Percentiles rank a stretch among this genome's conserved stretches.
These are phyloP conservation scores for Hypoxylon crocopeplum DNA, from an alignment of 495 filamentous ascomycete genomes.

Conservation along the genomic window DNA sequence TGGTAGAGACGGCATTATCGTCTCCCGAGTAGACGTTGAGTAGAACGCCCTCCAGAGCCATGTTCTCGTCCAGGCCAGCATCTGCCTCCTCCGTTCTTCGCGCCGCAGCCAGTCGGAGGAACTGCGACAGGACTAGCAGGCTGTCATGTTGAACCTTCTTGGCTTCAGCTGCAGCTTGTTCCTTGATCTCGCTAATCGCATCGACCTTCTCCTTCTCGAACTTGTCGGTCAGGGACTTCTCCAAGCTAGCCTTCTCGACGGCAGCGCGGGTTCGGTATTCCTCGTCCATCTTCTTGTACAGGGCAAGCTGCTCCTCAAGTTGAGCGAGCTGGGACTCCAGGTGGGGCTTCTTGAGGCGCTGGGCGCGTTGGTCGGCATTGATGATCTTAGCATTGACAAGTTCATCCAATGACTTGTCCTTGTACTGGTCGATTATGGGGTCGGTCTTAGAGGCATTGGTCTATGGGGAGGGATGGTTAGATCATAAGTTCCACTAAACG, in stretches of 20 bases:
- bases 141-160: constrained; percentile 59
- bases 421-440: constrained; percentile 76
- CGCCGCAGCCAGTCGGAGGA: constrained; percentile 78
- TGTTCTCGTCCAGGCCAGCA: constrained; percentile 70
- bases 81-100: constrained; percentile 70
- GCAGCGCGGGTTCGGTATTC: constrained; percentile 73
- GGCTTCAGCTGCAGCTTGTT: constrained; percentile 64
- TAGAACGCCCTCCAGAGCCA: constrained; percentile 89
- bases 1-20: constrained; percentile 77
- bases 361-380: constrained; percentile 90
- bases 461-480: constrained; percentile 51
- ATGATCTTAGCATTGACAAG: constrained; percentile 82
- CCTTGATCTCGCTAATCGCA: constrained; percentile 58
- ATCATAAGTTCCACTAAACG: background rate
- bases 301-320: constrained; percentile 81
- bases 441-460: constrained; percentile 81
- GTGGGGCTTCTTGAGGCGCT: constrained; percentile 86
- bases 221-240: constrained; percentile 73
- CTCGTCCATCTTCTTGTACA: constrained; percentile 82
- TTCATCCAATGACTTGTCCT: constrained; percentile 78
- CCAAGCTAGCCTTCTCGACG: constrained; percentile 73
- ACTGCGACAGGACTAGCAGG: constrained; percentile 75
- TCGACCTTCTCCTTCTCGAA: constrained; percentile 73
- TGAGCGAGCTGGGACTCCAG: constrained; percentile 77
- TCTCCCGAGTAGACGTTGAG: constrained; percentile 89